These are phyloP conservation scores for Lachancea sp. DNA, from an alignment of 805 yeast species.

Conservation along the genomic window DNA sequence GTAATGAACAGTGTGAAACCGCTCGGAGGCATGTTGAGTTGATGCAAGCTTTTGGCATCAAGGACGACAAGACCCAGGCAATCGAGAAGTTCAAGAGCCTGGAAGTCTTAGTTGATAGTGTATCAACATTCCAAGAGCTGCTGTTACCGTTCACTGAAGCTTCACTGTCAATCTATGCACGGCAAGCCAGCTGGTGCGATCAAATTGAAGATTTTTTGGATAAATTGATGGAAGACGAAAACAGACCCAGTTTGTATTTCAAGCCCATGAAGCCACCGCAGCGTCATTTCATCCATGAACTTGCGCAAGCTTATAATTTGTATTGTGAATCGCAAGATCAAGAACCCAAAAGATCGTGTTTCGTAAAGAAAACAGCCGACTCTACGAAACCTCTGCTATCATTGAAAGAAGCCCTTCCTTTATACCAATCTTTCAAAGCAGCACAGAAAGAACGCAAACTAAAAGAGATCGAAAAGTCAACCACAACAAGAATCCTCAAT, in stretches of 20 bases:
- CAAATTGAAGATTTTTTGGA: slow-evolving; percentile 51
- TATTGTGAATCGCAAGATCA: slow-evolving; percentile 72
- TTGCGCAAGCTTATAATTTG: slow-evolving; percentile 53
- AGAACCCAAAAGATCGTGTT: slow-evolving; percentile 73
- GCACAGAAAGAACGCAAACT: slow-evolving; percentile 32
- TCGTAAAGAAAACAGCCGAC: slow-evolving; percentile 38
- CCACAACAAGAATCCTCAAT: slow-evolving; percentile 22
- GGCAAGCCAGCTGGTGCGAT: slow-evolving; percentile 63
- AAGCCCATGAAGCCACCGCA: slow-evolving; percentile 68
- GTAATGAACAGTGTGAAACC: slow-evolving; percentile 66
- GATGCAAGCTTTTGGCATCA: slow-evolving; percentile 52
- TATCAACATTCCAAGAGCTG: slow-evolving; percentile 25
- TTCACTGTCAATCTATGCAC: slow-evolving; percentile 41
- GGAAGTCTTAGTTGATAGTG: slow-evolving; percentile 21
- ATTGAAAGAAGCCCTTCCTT: slow-evolving; percentile 31
- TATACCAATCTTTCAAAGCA: slow-evolving; percentile 40
- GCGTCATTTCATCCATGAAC: slow-evolving; percentile 61
- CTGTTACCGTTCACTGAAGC: slow-evolving; percentile 40
- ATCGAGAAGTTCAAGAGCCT: slow-evolving; percentile 13
- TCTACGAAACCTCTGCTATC: slow-evolving; percentile 21
- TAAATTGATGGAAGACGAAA: slow-evolving; percentile 40
- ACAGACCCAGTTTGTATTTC: slow-evolving; percentile 47
- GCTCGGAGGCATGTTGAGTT: slow-evolving; percentile 54
- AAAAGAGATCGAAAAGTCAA: slow-evolving; percentile 26
- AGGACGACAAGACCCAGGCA: slow-evolving; percentile 1